phyloP scores from a whole-genome alignment of 2,329 filamentous ascomycete genomes.

The Fusarium vanettenii region DNA sequence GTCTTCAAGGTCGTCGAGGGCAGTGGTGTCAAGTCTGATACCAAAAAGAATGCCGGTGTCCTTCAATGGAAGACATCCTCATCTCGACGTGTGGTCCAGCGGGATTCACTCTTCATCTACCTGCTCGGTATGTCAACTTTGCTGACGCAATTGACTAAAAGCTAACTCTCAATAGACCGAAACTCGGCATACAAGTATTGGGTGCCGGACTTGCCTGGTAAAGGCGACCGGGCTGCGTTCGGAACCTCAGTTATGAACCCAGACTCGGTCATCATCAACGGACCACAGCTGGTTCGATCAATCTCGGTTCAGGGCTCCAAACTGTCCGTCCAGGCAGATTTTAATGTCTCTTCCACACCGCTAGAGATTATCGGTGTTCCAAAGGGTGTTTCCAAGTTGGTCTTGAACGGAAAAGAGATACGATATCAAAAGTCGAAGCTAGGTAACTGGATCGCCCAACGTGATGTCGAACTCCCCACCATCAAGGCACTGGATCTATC shows the following conservation, averaged over 20 bases:
- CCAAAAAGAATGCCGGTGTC: slow-evolving; percentile 28
- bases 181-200: slow-evolving; percentile 77
- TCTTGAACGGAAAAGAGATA: slow-evolving; percentile 54
- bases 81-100: slow-evolving; percentile 45
- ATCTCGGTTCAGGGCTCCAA: slow-evolving; percentile 66
- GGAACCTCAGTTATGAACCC: slow-evolving; percentile 50
- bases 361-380: slow-evolving; percentile 77
- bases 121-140: slow-evolving; percentile 44
- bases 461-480: slow-evolving; percentile 63
- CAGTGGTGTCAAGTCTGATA: slow-evolving; percentile 41
- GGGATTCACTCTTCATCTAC: slow-evolving; percentile 57
- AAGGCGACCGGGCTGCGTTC: slow-evolving; percentile 40
- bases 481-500: slow-evolving; percentile 66
- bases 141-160: fast-evolving
- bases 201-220: slow-evolving; percentile 66
- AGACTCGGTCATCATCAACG: slow-evolving; percentile 63
- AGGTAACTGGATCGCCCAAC: slow-evolving; percentile 62
- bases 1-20: slow-evolving; percentile 40
- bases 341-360: slow-evolving; percentile 72
- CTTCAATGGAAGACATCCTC: slow-evolving; percentile 49
- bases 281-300: slow-evolving; percentile 72
- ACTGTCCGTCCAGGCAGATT: slow-evolving; percentile 74
- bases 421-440: slow-evolving; percentile 51
- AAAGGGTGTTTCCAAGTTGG: slow-evolving; percentile 56
- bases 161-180: slow-evolving; percentile 59